A percentile compares a stretch with the other conserved stretches of the same genome.
These are phyloP conservation scores for Microdochium trichocladiopsis DNA, from an alignment of 2,329 filamentous ascomycete genomes.

Conservation along the genomic window DNA sequence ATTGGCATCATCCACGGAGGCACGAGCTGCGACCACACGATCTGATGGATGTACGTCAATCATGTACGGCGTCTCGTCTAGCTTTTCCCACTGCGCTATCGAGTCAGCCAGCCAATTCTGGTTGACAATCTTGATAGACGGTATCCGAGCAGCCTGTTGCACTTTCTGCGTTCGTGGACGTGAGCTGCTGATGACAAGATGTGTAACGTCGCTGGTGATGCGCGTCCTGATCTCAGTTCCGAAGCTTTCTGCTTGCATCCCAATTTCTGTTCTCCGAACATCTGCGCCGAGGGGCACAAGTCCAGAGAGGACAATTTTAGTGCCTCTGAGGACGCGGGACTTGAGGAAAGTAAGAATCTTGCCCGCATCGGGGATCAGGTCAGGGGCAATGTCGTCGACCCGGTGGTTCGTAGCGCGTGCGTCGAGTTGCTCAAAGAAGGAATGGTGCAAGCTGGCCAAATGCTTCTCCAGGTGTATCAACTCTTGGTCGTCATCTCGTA, in stretches of 20 bases:
- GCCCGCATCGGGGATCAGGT: conserved; percentile 75
- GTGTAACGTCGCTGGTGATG: conserved; percentile 59
- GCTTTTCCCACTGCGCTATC: conserved; percentile 72
- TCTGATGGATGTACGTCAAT: conserved; percentile 68
- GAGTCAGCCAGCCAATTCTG: conserved; percentile 85
- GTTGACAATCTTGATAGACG: conserved; percentile 83
- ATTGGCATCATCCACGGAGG: conserved; percentile 13
- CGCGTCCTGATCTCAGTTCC: conserved; percentile 59
- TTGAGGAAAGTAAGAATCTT: conserved; percentile 80
- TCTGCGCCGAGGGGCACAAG: conserved; percentile 79
- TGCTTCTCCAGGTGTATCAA: conserved; percentile 70
- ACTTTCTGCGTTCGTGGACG: conserved; percentile 85
- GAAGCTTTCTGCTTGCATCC: conserved; percentile 78
- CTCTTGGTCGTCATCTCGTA: conserved; percentile 84
- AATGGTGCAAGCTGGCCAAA: conserved; percentile 65
- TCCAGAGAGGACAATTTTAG: conserved; percentile 81
- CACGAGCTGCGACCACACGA: conserved; percentile 29
- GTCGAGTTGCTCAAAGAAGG: conserved; percentile 82
- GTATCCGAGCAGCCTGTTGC: conserved; percentile 71
- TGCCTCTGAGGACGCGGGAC: conserved; percentile 62
- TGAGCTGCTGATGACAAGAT: conserved; percentile 64
- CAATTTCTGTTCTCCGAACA: conserved; percentile 76
- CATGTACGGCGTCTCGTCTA: conserved; percentile 75
- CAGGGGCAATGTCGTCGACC: conserved; percentile 32
- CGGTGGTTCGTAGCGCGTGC: conserved; percentile 39